Evolutionary conservation across 257 asterid genomes (phyloP), one percentile per base, ranked within the genome.

Genomic region (Rauvolfia tetraphylla): DNA sequence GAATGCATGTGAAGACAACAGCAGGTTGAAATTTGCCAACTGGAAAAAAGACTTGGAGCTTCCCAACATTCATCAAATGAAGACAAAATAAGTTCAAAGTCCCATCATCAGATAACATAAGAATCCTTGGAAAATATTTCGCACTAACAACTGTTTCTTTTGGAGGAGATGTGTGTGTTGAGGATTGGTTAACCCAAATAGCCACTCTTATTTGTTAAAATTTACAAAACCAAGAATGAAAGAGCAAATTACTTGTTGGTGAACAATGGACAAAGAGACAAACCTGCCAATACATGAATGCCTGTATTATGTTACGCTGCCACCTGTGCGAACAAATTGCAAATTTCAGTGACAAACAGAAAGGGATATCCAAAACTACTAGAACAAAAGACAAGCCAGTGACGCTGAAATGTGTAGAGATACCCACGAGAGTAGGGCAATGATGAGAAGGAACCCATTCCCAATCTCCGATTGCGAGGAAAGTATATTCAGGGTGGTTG

Each of bases 221-320:
- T 39, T 34, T 44, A 70, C 58, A 39, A 57, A 18, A 38, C 68
- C 41, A 65, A 63, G 42, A 48, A 49, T 78, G 54, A n/a, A 75
- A 75, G 46, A 79, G 56, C 51, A 39, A 79, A 68, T 51, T 8
- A 72, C 38, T 71, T 27, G 39, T 20, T 7, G 31, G 46, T 17
- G 48, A 56, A 58, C 31, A 73, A 51, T 33, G 54, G 67, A 70
- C 34, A 76, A 74, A 73, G 53, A 67, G 54, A 71, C 78, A 68
- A 61, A 94, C 98, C 96, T 91, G 98, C 99, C 99, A 95, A 74
- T 95, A 93, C 88, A 95, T 89, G 77, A 95, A 91, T 70, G 92
- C 82, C 74, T 93, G 99, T 68, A 95, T 74, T 54, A 95, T 87
- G 79, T 89, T 95, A 68, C 98, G 96, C 84, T 90, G 99, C 89